Evolutionary conservation across 257 asterid genomes (phyloP), one percentile per base, ranked within the genome.

Genomic region (Phtheirospermum japonicum): DNA sequence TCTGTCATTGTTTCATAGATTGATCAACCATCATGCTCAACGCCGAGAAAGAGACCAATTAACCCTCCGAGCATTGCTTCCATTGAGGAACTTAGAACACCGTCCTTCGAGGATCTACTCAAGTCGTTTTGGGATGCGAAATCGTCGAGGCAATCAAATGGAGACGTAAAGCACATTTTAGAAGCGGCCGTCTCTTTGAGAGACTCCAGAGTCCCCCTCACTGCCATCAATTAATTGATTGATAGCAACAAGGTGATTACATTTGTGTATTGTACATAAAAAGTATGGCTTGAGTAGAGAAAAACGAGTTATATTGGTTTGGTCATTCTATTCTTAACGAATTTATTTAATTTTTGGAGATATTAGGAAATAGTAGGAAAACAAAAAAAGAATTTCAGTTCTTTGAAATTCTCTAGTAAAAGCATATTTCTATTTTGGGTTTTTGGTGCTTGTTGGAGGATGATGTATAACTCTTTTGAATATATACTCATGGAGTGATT

Each of bases 81-180:
- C 32, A 89, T 89, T 57, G 97, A 93, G 75, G 99, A 93, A 69
- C 90, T 93, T 40, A 80, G 83, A 59, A 85, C 96, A 28, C 99
- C 96, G 3, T 57, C 88, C 17, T 93, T 93, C 39, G 96, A 89
- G 63, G 97, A 89, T 70, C 68, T 93, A 73, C 71, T 93, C 26
- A 83, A 73, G 79, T 80, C 88, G 19, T 89, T 92, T 66, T 83
- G 93, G 94, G 97, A 89, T 61, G 79, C 79, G 51, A 92, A 83
- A 72, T 76, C 89, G 61, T 65, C 88, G 7, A 89, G 83, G 79
- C 91, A 77, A 50, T 72, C 84, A 59, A 93, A 93, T 26, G 99
- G 97, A 68, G 96, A 85, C 64, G 57, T 73, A 40, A 88, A 83
- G 79, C 92, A 86, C 45, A 61, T 70, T 54, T 77, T 70, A 50